A percentile compares a stretch with the other conserved stretches of the same genome.
Evolutionary conservation across 768 basidiomycete genomes (phyloP).

Genomic region (Lactifluus rugatus): DNA sequence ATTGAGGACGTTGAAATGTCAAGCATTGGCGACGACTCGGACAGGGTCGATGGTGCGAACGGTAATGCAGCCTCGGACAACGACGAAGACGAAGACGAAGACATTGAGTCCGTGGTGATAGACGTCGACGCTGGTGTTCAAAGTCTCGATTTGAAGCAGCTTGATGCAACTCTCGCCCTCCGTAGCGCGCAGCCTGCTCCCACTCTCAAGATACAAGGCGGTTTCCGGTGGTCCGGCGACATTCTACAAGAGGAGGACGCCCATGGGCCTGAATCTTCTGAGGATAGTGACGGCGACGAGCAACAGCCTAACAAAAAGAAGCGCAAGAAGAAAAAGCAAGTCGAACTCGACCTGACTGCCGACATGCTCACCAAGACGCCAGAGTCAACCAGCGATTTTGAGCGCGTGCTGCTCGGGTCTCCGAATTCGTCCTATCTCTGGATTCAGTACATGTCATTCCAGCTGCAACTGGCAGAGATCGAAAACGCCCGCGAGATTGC

Average conservation of each 20-base stretch:
- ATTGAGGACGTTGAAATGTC: slow-evolving; percentile 26
- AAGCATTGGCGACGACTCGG: slow-evolving; percentile 24
- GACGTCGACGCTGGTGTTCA: slow-evolving; percentile 29
- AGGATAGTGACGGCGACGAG: slow-evolving; percentile 39
- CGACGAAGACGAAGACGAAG: slow-evolving; percentile 11
- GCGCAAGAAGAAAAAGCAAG: slow-evolving; percentile 58
- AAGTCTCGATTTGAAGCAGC: neutral
- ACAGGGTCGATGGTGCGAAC: neutral
- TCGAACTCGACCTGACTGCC: slow-evolving; percentile 73
- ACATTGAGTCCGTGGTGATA: slow-evolving; percentile 32
- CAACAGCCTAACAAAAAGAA: slow-evolving; percentile 47
- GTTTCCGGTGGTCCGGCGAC: slow-evolving; percentile 63
- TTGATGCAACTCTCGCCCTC: neutral
- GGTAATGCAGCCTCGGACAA: slow-evolving; percentile 17
- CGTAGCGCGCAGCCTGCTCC: slow-evolving; percentile 18
- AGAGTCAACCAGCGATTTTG: slow-evolving; percentile 91
- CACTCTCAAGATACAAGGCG: slow-evolving; percentile 44
- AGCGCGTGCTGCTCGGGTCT: slow-evolving; percentile 83
- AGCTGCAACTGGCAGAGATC: slow-evolving; percentile 90
- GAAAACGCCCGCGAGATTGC: slow-evolving; percentile 90
- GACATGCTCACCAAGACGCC: slow-evolving; percentile 81
- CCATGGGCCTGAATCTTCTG: slow-evolving; percentile 36
- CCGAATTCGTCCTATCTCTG: slow-evolving; percentile 97
- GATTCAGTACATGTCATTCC: slow-evolving; percentile 99
- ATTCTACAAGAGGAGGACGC: slow-evolving; percentile 29